Evolutionary conservation across 2,329 filamentous ascomycete genomes (phyloP).

Genomic region (Dactylellina cionopaga): DNA sequence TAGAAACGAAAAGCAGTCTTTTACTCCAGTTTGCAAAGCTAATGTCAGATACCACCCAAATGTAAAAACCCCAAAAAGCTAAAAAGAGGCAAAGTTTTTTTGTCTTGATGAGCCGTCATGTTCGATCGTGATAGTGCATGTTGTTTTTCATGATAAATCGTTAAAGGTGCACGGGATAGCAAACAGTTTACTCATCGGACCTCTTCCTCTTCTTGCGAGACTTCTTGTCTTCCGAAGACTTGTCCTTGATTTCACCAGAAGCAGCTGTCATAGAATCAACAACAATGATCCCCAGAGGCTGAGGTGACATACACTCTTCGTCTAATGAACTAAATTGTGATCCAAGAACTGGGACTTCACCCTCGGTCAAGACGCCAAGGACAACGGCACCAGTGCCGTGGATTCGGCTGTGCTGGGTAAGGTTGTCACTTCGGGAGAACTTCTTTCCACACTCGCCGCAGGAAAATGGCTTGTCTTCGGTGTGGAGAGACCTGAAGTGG

Average conservation of each 20-base stretch:
- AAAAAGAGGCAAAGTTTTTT: constrained; percentile 50
- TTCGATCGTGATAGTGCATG: constrained; percentile 54
- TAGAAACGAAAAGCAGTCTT: constrained; percentile 48
- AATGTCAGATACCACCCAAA: constrained; percentile 57
- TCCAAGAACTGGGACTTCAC: constrained; percentile 66
- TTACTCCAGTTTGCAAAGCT: constrained; percentile 50
- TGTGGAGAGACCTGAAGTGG: constrained; percentile 97
- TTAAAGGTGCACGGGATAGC: constrained; percentile 47
- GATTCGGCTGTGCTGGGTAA: constrained; percentile 93
- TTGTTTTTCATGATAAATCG: constrained; percentile 49
- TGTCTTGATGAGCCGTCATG: constrained; percentile 51
- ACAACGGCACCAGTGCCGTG: constrained; percentile 90
- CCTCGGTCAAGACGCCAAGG: constrained; percentile 81
- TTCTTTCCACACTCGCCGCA: constrained; percentile 99
- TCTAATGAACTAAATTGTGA: constrained; percentile 58
- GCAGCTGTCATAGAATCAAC: constrained; percentile 82
- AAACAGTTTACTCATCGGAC: constrained; percentile 60
- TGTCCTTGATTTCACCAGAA: constrained; percentile 66
- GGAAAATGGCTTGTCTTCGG: constrained; percentile 97
- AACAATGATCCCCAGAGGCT: constrained; percentile 77
- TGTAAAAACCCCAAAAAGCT: constrained; percentile 53
- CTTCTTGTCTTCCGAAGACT: constrained; percentile 59
- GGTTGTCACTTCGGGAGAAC: constrained; percentile 97
- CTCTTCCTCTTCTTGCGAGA: constrained; percentile 63
- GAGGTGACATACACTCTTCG: constrained; percentile 68